Base-by-base conservation (phyloP, 495 filamentous ascomycete genomes). In the Penicillium bialowiezense region DNA sequence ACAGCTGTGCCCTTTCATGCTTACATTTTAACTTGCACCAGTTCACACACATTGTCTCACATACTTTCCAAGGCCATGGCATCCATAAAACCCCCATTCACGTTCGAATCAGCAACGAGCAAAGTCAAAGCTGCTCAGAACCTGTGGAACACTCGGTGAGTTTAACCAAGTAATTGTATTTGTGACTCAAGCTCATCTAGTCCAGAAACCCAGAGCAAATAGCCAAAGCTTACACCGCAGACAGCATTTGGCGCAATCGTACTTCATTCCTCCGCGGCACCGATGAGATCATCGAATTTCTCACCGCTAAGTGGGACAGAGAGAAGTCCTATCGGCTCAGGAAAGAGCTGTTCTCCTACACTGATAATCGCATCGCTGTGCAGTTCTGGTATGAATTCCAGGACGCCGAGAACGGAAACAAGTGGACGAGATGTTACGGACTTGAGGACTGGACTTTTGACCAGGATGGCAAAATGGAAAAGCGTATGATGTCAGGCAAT, bases 371-470 rank as follows among this genome's bases (percentile, higher is more conserved):
- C 5, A 39, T 39, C 19, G 36, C 36, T 5, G 36, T 39, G 36
- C 36, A 39, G 20, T 39, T 39, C 36, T 39, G 36, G 36, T 39
- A 39, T 39, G 36, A 39, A 7, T 39, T 21, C 36, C 36, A 39
- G 18, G 36, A 39, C 20, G 12, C 18, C 3, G 36, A 20, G 18
- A 39, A 39, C n/a, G 36, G 36, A 13, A 10, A 39, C 6, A 39
- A n/a, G 18, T 39, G 36, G 36, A 39, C 36, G 18, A 19, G 36
- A 39, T 39, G 36, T 21, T 39, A 39, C 18, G 36, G 36, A 3
- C 13, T 39, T 5, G 36, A 39, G 18, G 36, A 39, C 18, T 39
- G 36, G 36, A 39, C 36, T 12, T 39, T 39, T 23, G 18, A 21
- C 7, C 17, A 39, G 18, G 36, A 39, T 39, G 36, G 36, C 2